Conservation (phyloP, 2,329 filamentous ascomycete genomes). For the Phialophora verrucosa region DNA sequence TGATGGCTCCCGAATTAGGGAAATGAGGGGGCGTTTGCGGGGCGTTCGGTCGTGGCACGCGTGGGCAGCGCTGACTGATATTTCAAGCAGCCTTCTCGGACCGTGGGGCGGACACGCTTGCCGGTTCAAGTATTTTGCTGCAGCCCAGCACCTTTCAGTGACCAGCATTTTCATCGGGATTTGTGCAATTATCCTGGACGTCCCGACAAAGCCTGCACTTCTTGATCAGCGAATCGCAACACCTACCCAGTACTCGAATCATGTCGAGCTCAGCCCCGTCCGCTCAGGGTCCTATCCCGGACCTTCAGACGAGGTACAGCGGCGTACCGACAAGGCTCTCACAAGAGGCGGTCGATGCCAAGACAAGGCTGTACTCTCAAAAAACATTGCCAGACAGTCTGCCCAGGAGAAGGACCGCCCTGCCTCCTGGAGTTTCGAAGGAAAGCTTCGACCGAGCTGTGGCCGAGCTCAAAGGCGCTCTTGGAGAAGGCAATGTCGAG, state of each 20-base stretch:
- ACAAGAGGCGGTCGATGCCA: slow-evolving; percentile 34
- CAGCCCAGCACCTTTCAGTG: background rate
- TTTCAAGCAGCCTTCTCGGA: slow-evolving; percentile 3
- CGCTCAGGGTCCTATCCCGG: slow-evolving; percentile 25
- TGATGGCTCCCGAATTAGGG: background rate
- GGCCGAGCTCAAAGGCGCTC: slow-evolving; percentile 28
- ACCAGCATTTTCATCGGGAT: background rate
- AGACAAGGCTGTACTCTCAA: slow-evolving; percentile 34
- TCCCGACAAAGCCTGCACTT: background rate
- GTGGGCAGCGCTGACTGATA: background rate
- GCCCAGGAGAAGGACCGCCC: slow-evolving; percentile 19
- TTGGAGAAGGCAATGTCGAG: slow-evolving; percentile 36
- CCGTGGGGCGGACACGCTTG: slow-evolving; percentile 16
- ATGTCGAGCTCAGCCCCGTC: slow-evolving; percentile 26
- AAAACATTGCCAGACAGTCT: slow-evolving; percentile 36
- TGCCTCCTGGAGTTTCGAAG: slow-evolving; percentile 35
- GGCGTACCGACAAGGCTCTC: slow-evolving; percentile 32
- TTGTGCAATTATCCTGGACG: background rate
- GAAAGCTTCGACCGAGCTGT: slow-evolving; percentile 36
- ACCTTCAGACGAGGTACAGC: slow-evolving; percentile 27
- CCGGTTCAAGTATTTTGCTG: slow-evolving; percentile 7
- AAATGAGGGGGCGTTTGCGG: slow-evolving; percentile 20
- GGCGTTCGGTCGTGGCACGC: background rate
- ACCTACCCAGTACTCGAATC: background rate
- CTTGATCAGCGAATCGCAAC: background rate